Evolutionary conservation across 441 rosid species (phyloP), one percentile per base, ranked within the genome.

Genomic region (Erodium moschatum): DNA sequence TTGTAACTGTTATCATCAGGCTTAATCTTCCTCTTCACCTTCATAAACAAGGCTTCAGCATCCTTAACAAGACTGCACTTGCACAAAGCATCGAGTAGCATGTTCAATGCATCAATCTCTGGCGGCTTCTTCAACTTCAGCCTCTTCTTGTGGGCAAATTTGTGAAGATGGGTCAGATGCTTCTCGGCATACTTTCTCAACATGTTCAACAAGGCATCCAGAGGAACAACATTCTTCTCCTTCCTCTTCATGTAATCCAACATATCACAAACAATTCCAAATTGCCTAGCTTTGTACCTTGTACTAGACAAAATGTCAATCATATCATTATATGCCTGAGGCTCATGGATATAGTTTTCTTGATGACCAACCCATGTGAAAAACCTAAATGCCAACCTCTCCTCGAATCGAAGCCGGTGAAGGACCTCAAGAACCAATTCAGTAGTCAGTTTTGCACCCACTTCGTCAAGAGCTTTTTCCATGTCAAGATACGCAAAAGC

Each of bases 81-180:
- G 72, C 97, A 93, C 74, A 91, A 69, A 74, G 96, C 85, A 80
- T 93, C 97, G 65, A 91, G 75, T 50, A 90, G 78, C 83, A 93
- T 76, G 73, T 91, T 93, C n/a, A 93, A 81, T 4, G 96, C 92
- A 33, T 93, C 91, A 50, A 91, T 83, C 82, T 93, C 98, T 0
- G 92, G 93, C 78, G 88, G 97, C 0, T 90, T 93, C 84, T 89
- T 91, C 73, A 89, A 90, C 81, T 89, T 82, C 66, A 89, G 83
- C 80, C 83, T 83, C 86, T 89, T 93, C 84, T 84, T 85, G 81
- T 86, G 88, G 0, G 96, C 93, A 31, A 91, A 93, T 72, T 89
- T 89, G 84, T 88, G 95, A 72, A 88, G 85, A 80, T 83, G 90
- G 2, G 92, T 90, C 83, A 85, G 65, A 33, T 90, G 81, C 84